Conservation (phyloP, 2,329 filamentous ascomycete species). For the Chrysoporthe austroafricana region DNA sequence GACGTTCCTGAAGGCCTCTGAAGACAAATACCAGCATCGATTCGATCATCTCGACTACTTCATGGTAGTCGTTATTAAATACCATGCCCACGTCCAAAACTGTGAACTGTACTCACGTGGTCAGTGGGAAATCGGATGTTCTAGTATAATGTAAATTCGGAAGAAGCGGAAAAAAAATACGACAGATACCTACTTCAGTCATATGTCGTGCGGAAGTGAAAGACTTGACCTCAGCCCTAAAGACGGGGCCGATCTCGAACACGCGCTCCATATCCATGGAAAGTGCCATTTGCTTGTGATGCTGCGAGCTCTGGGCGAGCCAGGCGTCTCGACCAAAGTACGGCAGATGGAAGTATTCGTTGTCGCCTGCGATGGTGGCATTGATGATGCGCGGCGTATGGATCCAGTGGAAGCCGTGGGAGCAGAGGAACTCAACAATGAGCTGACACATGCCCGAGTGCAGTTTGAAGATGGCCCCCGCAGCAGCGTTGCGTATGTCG, state of each 20-base stretch:
- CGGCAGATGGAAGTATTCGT: slow-evolving; percentile 65
- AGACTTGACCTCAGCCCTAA: slow-evolving; percentile 64
- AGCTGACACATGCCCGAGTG: neutral
- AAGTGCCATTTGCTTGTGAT: slow-evolving; percentile 72
- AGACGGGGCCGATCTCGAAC: slow-evolving; percentile 68
- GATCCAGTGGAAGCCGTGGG: neutral
- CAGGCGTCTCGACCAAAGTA: slow-evolving; percentile 68
- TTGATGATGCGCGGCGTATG: neutral
- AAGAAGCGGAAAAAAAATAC: too few relatives aligned
- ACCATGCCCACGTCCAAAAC: slow-evolving; percentile 57
- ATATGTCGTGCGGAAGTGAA: slow-evolving; percentile 67
- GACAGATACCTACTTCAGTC: slow-evolving; percentile 46
- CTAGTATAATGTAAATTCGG: too few relatives aligned
- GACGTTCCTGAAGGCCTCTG: slow-evolving; percentile 24
- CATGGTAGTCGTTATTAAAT: slow-evolving; percentile 53
- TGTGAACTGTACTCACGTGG: slow-evolving; percentile 40
- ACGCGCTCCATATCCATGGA: slow-evolving; percentile 65
- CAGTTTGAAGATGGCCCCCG: neutral
- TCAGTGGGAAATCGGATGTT: too few relatives aligned
- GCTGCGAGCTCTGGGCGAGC: slow-evolving; percentile 66
- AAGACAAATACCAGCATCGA: slow-evolving; percentile 53
- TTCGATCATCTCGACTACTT: slow-evolving; percentile 53
- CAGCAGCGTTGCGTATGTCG: neutral
- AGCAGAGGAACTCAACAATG: neutral
- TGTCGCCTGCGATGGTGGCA: neutral